phyloP scores from a whole-genome alignment of 352 stramenopile genomes.

The Aphanomyces invadans region DNA sequence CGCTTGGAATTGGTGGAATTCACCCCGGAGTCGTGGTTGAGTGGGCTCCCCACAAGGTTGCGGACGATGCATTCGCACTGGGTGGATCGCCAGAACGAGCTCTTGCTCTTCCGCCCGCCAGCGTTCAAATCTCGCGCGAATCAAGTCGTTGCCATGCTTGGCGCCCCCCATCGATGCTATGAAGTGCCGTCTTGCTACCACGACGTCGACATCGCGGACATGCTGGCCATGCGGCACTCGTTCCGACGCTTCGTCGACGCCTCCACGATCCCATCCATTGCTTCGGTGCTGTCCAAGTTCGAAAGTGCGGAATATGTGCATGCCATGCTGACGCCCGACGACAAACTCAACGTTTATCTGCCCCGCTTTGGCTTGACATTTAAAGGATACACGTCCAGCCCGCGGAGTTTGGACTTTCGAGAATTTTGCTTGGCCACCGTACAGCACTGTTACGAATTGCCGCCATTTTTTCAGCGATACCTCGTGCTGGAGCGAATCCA shows the following conservation, averaged over 20 bases:
- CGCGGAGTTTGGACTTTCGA: slow-evolving; percentile 34
- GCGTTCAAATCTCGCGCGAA: neutral
- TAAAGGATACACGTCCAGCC: slow-evolving; percentile 18
- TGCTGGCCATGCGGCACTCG: neutral
- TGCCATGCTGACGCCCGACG: slow-evolving; percentile 22
- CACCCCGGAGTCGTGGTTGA: neutral
- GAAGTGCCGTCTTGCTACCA: neutral
- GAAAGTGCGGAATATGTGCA: slow-evolving; percentile 35
- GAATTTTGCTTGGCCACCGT: slow-evolving; percentile 33
- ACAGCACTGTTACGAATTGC: slow-evolving; percentile 9
- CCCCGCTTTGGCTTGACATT: slow-evolving; percentile 41
- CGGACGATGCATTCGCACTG: neutral
- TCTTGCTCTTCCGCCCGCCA: neutral
- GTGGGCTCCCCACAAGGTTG: neutral
- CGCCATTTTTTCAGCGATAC: neutral
- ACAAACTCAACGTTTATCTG: slow-evolving; percentile 33
- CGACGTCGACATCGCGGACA: neutral
- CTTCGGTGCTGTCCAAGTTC: slow-evolving; percentile 36
- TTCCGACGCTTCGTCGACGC: neutral
- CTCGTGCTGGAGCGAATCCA: slow-evolving; percentile 19
- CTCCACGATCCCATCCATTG: neutral
- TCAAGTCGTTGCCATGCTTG: neutral
- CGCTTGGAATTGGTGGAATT: neutral
- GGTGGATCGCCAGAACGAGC: neutral
- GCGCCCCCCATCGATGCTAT: neutral